Base-by-base conservation (phyloP, 331 rosid genomes). In the Dryas integrifolia region DNA sequence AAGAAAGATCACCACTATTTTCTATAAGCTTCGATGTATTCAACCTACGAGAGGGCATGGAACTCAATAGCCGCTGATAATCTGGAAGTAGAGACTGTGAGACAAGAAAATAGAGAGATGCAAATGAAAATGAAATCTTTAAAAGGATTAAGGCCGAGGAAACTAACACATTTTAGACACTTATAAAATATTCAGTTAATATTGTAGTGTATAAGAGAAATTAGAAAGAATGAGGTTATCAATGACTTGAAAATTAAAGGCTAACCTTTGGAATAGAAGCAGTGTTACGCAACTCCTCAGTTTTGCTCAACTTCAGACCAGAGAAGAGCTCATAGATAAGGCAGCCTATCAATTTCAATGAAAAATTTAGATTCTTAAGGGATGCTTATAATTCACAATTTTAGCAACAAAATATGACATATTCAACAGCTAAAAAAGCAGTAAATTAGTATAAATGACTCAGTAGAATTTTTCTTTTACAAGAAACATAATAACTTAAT, bases 51-150 rank as follows among this genome's bases (percentile, higher is more conserved):
- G 97, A 81, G 75, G 97, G 99, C 71, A 64, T 67, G 83, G 99
- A 86, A 84, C 99, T 92, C 81, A 95, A 75, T 64, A 95, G 90
- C 84, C 99, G 92, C 87, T 95, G 97, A 85, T 91, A 95, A 88
- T 95, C 97, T 87, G 92, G 97, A 92, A 92, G 97, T 81, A 92
- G 88, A 87, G 97, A 82, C 99, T 95, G 89, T 51, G 84, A 84
- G 82, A 79, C 84, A 82, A 59, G 85, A 75, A 82, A 77, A 82
- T 56, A 45, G 57, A 49, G 75, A 70, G 75, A 67, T 77, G 71
- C 35, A 75, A 66, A 72, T 74, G 74, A 81, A 82, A 86, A 70
- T 65, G 72, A 63, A 63, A 79, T 63, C 77, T 55, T 82, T 58
- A 82, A 55, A 80, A 73, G 74, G 61, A 74, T 74, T 47, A 72